phyloP scores from a whole-genome alignment of 2,329 filamentous ascomycete species.

The Penicillium rolfsii region DNA sequence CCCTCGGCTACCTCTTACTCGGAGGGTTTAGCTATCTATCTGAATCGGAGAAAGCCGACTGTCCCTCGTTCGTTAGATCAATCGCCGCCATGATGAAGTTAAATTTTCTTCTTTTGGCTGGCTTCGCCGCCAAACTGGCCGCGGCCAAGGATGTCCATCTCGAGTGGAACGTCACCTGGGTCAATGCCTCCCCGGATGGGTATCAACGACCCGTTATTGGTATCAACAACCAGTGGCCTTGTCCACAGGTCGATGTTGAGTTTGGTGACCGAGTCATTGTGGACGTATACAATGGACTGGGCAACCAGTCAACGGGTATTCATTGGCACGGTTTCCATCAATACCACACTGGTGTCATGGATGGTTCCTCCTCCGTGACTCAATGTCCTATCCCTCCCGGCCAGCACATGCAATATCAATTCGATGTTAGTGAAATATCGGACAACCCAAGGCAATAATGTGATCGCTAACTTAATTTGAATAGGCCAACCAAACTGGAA shows the following conservation, averaged over 20 bases:
- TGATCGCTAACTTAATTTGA: conserved; percentile 15
- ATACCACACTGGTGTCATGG: conserved; percentile 70
- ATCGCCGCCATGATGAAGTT: conserved; percentile 23
- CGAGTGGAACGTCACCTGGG: conserved; percentile 70
- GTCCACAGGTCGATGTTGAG: conserved; percentile 58
- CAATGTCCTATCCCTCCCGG: conserved; percentile 71
- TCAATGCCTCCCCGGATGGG: conserved; percentile 72
- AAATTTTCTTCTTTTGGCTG: conserved; percentile 24
- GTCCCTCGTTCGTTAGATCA: conserved; percentile 23
- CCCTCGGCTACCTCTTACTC: conserved; percentile 15
- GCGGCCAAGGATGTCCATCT: conserved; percentile 31
- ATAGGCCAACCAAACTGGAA: conserved; percentile 66
- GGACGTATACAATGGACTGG: conserved; percentile 45
- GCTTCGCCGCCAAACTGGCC: conserved; percentile 23
- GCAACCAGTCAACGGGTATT: conserved; percentile 44
- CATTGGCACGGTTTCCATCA: conserved; percentile 72
- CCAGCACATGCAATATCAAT: conserved; percentile 68
- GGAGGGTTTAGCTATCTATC: conserved; percentile 24
- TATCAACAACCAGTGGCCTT: conserved; percentile 76
- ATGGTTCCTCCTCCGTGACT: conserved; percentile 66
- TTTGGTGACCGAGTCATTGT: conserved; percentile 45
- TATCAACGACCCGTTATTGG: conserved; percentile 68
- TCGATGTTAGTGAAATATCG: conserved; percentile 50
- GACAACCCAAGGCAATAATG: neutral
- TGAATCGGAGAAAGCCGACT: conserved; percentile 13